These are phyloP conservation scores for Fragilariopsis cylindrus DNA, from an alignment of 108 stramenopile species.

Conservation along the genomic window DNA sequence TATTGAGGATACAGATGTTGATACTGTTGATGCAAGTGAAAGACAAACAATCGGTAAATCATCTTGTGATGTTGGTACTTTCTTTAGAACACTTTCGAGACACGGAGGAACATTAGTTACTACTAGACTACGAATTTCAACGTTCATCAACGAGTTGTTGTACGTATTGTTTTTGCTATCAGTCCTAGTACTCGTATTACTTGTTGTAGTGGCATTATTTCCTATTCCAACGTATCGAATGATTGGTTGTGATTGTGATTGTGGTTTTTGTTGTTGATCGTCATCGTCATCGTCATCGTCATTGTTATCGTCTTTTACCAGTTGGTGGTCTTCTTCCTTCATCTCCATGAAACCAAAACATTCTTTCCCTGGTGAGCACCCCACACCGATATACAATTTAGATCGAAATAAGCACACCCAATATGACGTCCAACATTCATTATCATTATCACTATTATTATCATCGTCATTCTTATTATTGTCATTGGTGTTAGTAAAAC, in stretches of 20 bases:
- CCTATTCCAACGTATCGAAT: background rate
- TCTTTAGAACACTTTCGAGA: background rate
- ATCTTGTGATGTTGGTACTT: background rate
- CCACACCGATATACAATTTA: background rate
- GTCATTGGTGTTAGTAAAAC: background rate
- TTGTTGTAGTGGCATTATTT: background rate
- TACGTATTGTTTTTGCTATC: too few relatives aligned
- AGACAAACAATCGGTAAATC: background rate
- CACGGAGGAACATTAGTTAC: background rate
- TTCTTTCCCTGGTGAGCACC: background rate
- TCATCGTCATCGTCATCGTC: background rate
- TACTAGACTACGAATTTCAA: background rate
- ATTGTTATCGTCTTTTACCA: background rate
- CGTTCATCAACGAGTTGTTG: background rate
- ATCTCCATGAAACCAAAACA: background rate
- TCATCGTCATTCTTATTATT: background rate
- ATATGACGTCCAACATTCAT: background rate
- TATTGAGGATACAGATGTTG: background rate
- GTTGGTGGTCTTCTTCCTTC: background rate
- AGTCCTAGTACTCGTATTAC: background rate
- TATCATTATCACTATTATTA: background rate
- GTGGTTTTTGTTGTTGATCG: background rate
- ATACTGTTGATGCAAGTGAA: background rate
- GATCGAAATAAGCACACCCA: background rate
- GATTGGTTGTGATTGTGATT: background rate